Evolutionary conservation across 495 filamentous ascomycete genomes (phyloP).

Genomic region (Evansstolkia leycettana): DNA sequence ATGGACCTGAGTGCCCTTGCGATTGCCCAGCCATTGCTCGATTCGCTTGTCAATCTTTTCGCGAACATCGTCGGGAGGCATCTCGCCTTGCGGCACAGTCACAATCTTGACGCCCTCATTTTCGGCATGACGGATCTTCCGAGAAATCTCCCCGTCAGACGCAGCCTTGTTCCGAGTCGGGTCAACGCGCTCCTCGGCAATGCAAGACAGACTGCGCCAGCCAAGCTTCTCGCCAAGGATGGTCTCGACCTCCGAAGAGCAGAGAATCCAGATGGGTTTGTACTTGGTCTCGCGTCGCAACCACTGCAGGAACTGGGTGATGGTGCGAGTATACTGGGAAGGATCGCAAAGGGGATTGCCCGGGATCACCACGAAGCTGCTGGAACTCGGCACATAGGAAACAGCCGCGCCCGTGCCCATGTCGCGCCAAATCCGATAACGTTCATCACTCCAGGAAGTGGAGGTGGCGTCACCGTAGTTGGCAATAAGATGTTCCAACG

Average conservation of each 20-base stretch:
- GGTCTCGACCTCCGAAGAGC: constrained; percentile 54
- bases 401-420: constrained; percentile 63
- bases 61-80: constrained; percentile 48
- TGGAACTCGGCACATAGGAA: constrained; percentile 60
- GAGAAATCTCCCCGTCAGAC: constrained; percentile 46
- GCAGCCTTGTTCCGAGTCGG: constrained; percentile 41
- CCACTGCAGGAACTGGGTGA: constrained; percentile 58
- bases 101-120: constrained; percentile 64
- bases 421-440: constrained; percentile 74
- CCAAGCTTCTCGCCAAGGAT: constrained; percentile 62
- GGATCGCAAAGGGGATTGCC: constrained; percentile 70
- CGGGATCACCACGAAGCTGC: constrained; percentile 63
- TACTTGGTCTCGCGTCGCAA: constrained; percentile 57
- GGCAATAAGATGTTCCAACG: constrained; percentile 68
- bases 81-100: constrained; percentile 47
- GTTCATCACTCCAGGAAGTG: constrained; percentile 75
- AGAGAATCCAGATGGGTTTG: constrained; percentile 74
- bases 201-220: constrained; percentile 74
- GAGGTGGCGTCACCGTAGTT: constrained; percentile 87
- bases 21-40: constrained; percentile 61
- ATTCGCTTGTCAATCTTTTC: constrained; percentile 57
- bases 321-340: constrained; percentile 56
- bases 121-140: constrained; percentile 66
- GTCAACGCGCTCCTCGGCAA: constrained; percentile 72
- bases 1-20: constrained; percentile 75